Evolutionary conservation across 306 rosid genomes (phyloP).

Genomic region (Glycine latifolia): DNA sequence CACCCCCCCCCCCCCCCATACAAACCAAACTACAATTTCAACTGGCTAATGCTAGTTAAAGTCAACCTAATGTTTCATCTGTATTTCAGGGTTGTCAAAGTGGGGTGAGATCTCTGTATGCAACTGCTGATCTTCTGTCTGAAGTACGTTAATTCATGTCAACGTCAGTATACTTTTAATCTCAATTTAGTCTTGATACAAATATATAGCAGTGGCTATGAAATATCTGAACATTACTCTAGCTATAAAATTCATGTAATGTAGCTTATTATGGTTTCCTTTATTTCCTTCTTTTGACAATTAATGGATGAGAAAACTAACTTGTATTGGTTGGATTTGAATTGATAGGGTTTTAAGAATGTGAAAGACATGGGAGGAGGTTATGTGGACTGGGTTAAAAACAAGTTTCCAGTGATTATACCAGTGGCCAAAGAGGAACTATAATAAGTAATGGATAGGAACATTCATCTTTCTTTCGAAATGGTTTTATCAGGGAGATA

Average conservation of each 20-base stretch:
- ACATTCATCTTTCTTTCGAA: background rate
- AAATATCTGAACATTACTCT: constrained; percentile 3
- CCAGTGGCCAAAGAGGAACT: constrained; percentile 45
- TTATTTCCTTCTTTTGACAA: background rate
- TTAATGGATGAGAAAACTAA: background rate
- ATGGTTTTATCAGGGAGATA: background rate
- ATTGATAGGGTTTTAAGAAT: constrained; percentile 69
- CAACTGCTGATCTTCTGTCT: constrained; percentile 66
- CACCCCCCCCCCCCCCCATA: background rate
- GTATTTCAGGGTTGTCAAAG: constrained; percentile 76
- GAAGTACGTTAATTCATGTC: constrained; percentile 61
- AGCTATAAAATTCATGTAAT: background rate
- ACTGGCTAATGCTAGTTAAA: constrained; percentile 1
- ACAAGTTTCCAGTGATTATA: constrained; percentile 54
- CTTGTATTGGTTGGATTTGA: constrained; percentile 37
- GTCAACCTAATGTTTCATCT: background rate
- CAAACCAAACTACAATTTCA: background rate
- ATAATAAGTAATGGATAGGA: constrained; percentile 7
- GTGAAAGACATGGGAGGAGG: constrained; percentile 89
- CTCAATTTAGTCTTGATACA: background rate
- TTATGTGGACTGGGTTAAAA: constrained; percentile 69
- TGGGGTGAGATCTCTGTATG: constrained; percentile 78
- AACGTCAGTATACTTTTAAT: background rate
- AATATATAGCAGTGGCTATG: background rate
- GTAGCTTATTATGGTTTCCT: background rate